A percentile compares a stretch with the other conserved stretches of the same genome.
Conservation (phyloP, 192 early-diverging fungal genomes). For the Chytriomyces hyalinus region DNA sequence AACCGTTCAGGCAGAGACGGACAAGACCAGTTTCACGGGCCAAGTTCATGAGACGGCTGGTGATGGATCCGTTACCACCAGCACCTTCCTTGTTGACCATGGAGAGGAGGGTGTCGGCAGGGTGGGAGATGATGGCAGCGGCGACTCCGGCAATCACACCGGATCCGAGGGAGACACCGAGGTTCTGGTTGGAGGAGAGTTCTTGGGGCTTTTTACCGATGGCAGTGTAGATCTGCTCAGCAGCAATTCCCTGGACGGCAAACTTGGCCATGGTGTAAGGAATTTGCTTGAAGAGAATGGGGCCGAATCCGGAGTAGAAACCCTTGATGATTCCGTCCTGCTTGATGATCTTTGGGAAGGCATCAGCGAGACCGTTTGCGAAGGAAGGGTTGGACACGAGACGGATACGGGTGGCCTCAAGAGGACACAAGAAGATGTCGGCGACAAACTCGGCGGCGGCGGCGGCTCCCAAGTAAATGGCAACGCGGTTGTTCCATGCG, state of each 20-base stretch:
- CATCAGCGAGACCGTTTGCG: constrained; percentile 64
- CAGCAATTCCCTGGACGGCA: constrained; percentile 65
- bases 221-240: constrained; percentile 56
- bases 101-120: constrained; percentile 75
- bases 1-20: constrained; percentile 74
- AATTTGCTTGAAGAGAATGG: constrained; percentile 77
- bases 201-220: constrained; percentile 53
- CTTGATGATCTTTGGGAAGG: constrained; percentile 62
- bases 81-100: constrained; percentile 55
- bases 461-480: constrained; percentile 68
- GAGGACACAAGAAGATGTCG: constrained; percentile 74
- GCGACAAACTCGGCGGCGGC: constrained; percentile 79
- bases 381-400: constrained; percentile 73
- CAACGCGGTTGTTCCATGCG: constrained; percentile 64
- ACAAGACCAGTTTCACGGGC: constrained; percentile 49
- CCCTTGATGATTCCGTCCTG: constrained; percentile 71
- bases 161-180: constrained; percentile 73
- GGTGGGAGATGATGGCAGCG: constrained; percentile 89
- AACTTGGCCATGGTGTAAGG: constrained; percentile 86
- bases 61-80: constrained; percentile 52
- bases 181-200: constrained; percentile 50
- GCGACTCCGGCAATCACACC: constrained; percentile 89
- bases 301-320: constrained; percentile 80
- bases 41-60: constrained; percentile 18
- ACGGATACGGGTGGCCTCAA: constrained; percentile 78